phyloP scores from a whole-genome alignment of 2,329 filamentous ascomycete genomes.

The Colletotrichum sp. region DNA sequence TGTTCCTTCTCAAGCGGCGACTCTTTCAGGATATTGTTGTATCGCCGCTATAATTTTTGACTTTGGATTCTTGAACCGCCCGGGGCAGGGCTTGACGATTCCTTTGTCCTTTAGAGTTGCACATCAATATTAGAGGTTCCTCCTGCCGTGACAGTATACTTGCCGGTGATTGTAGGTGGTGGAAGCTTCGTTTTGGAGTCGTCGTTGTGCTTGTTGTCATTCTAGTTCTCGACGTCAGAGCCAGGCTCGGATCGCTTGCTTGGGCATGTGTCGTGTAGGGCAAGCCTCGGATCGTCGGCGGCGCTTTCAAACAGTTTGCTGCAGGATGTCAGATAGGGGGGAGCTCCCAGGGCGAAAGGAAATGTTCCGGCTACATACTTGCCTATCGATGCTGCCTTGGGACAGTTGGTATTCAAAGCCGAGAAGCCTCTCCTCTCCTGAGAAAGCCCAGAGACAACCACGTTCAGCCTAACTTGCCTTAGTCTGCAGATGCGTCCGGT shows the following conservation, averaged over 20 bases:
- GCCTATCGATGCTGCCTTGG: neutral
- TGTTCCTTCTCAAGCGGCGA: neutral
- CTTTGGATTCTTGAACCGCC: neutral
- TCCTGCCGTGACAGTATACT: neutral
- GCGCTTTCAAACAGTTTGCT: neutral
- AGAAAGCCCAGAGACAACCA: neutral
- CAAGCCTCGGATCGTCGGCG: neutral
- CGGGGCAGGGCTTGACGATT: accelerated
- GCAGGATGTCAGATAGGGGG: neutral
- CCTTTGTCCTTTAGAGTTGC: neutral
- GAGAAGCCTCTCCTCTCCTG: neutral
- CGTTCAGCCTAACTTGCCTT: neutral
- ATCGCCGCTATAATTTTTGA: neutral
- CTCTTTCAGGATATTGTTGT: neutral
- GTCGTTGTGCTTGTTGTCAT: neutral
- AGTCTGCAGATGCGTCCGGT: neutral
- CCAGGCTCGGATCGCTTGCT: neutral
- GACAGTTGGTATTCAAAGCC: neutral
- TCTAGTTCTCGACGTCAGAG: neutral
- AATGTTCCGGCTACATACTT: neutral
- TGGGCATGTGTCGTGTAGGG: neutral
- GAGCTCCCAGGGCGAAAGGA: neutral
- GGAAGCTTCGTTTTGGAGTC: neutral
- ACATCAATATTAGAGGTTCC: neutral
- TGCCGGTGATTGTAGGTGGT: accelerated